Conservation (phyloP, 2,329 filamentous ascomycete genomes). For the Ophiosphaerella herpotricha region DNA sequence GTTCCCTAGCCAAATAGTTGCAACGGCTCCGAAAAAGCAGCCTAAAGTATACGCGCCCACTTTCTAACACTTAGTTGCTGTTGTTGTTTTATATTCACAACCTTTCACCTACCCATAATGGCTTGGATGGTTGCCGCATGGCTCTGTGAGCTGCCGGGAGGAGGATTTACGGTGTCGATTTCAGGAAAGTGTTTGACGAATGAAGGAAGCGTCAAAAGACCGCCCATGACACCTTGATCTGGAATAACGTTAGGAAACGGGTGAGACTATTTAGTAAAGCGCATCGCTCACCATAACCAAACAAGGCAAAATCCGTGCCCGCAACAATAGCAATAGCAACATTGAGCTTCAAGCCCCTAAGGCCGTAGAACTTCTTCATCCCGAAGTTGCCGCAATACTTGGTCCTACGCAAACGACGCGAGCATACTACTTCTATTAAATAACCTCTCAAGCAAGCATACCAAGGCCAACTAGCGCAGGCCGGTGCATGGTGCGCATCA, state of each 20-base stretch:
- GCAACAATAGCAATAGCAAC: conserved; percentile 73
- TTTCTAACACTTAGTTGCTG: conserved; percentile 3
- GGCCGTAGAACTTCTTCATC: conserved; percentile 62
- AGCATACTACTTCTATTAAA: conserved; percentile 4
- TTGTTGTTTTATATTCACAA: conserved; percentile 13
- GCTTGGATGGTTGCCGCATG: conserved; percentile 51
- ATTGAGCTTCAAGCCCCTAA: conserved; percentile 66
- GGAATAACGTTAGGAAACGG: conserved; percentile 8
- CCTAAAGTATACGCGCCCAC: conserved; percentile 46
- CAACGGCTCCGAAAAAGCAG: conserved; percentile 52
- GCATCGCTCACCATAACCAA: conserved; percentile 65
- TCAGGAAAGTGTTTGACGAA: conserved; percentile 57
- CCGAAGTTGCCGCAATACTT: neutral
- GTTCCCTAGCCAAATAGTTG: conserved; percentile 59
- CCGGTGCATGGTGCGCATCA: conserved; percentile 12
- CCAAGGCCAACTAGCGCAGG: conserved; percentile 5
- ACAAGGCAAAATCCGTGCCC: conserved; percentile 70
- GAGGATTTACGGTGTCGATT: conserved; percentile 47
- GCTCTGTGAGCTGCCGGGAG: conserved; percentile 33
- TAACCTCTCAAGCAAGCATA: conserved; percentile 3
- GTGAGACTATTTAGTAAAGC: neutral
- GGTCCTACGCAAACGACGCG: too few species aligned
- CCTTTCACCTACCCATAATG: conserved; percentile 38
- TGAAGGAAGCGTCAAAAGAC: conserved; percentile 68
- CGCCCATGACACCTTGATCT: conserved; percentile 61